Conservation (phyloP, 495 filamentous ascomycete species). For the Chaetomium tenue region DNA sequence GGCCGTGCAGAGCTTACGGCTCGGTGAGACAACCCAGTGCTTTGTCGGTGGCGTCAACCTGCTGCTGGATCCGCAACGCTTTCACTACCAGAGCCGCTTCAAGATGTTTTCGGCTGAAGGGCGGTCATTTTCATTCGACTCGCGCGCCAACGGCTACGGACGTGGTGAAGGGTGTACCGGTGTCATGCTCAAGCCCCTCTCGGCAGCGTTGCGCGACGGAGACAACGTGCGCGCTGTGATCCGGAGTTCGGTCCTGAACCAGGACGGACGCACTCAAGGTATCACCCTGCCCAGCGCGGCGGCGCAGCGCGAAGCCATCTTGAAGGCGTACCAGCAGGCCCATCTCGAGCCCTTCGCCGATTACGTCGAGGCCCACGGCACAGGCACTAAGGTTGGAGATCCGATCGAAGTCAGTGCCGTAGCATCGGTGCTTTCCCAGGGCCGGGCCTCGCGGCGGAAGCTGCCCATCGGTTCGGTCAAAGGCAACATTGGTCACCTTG, state of each 20-base stretch:
- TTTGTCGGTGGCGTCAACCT: too few relatives aligned
- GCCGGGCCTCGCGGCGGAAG: conserved; percentile 31
- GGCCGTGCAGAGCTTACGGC: too few relatives aligned
- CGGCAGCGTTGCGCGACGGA: conserved; percentile 48
- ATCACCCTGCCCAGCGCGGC: conserved; percentile 35
- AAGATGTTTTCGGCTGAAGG: too few relatives aligned
- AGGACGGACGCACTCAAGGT: conserved; percentile 45
- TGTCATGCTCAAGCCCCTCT: conserved; percentile 52
- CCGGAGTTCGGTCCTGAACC: conserved; percentile 34
- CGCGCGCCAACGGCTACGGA: conserved; percentile 37
- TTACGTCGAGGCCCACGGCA: conserved; percentile 50
- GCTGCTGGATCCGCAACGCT: too few relatives aligned
- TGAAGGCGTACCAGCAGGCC: conserved; percentile 13
- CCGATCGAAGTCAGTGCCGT: conserved; percentile 44
- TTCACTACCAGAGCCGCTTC: too few relatives aligned
- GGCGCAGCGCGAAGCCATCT: conserved; percentile 44
- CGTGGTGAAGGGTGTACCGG: conserved; percentile 39
- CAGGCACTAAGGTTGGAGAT: conserved; percentile 40
- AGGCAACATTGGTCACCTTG: conserved; percentile 57
- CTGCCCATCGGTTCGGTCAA: conserved; percentile 51
- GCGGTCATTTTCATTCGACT: conserved; percentile 26
- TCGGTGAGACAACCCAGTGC: too few relatives aligned
- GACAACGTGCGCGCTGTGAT: conserved; percentile 57
- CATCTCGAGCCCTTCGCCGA: conserved; percentile 36
- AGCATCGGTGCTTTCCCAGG: conserved; percentile 38